These are phyloP conservation scores for Camelina hispida DNA, from an alignment of 345 rosid species.

Conservation along the genomic window DNA sequence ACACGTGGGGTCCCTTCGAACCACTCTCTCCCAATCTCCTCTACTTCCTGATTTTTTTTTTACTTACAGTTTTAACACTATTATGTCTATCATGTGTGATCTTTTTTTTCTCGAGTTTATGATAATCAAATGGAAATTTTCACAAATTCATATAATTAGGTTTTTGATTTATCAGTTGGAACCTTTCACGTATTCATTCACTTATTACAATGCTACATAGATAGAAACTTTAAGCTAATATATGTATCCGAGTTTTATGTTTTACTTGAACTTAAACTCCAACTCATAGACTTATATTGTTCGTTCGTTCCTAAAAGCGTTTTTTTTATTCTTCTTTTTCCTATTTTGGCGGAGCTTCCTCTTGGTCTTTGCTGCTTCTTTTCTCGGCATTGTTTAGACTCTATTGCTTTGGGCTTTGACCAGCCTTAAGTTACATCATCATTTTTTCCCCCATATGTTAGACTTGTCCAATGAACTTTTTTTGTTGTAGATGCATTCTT, in stretches of 20 bases:
- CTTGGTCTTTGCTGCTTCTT: slow-evolving; percentile 5
- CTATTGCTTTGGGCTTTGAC: not conserved
- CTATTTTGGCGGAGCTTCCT: slow-evolving; percentile 23
- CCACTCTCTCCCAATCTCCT: slow-evolving; percentile 31
- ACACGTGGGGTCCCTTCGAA: slow-evolving; percentile 45
- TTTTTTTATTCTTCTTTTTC: not conserved
- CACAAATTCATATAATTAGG: not conserved
- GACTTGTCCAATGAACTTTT: not conserved
- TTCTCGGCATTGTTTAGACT: slow-evolving; percentile 4
- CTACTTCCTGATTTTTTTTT: not conserved
- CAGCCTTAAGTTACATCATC: slow-evolving; percentile 8
- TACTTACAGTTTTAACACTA: not conserved
- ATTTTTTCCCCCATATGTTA: not conserved
- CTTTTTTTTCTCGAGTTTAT: not conserved
- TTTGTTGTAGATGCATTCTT: slow-evolving; percentile 3
- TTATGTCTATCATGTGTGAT: no score
- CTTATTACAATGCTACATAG: no score
- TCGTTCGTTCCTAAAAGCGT: not conserved
- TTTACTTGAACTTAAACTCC: slow-evolving; percentile 3
- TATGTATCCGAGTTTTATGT: not conserved
- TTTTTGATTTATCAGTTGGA: no score
- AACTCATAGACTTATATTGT: not conserved
- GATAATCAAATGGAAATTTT: not conserved
- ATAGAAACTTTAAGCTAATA: not conserved
- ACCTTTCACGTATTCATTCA: no score